Evolutionary conservation across 2,329 filamentous ascomycete species (phyloP), one percentile per base, ranked within the genome.

Genomic region (Phialemonium atrogriseum): DNA sequence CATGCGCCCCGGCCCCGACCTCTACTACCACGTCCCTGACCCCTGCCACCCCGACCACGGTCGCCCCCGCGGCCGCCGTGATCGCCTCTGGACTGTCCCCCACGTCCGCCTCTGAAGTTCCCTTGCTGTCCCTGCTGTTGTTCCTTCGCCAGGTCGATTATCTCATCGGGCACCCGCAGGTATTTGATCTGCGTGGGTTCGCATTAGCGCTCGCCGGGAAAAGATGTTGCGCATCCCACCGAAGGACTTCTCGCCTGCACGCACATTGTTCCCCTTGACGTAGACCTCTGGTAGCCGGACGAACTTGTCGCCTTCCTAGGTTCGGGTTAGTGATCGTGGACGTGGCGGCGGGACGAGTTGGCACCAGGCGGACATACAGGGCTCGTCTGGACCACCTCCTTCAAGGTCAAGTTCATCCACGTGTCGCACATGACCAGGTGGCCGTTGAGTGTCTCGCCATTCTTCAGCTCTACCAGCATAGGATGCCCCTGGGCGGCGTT

Each of bases 341-440:
- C 10, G 23, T 21, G 10, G 16, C 22, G 19, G 18, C 10, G 24
- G 29, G n/a, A 20, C 12, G 21, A 23, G 21, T 9, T 9, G 21
- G n/a, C 21, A 23, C 9, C 21, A 9, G n/a, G n/a, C 34, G 18
- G 13, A 46, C 68, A 31, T 60, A 82, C 77, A 15, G 89, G 80
- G 54, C 83, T 94, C 12, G 91, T 96, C 62, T 96, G 89, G 21
- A 96, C 85, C 14, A 98, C 93, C 59, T 96, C 91, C 60, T 91
- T 94, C 45, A 98, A 64, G 3, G 89, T 96, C 47, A 98, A 67
- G 64, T 98, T 98, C 91, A 98, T 98, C 87, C 91, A 98, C 29
- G 89, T 98, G 59, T 98, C 91, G 77, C 89, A 98, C 59, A 82
- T 86, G 58, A 95, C 83, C 37, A 98, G 70, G 54, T 95, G 87